phyloP scores from a whole-genome alignment of 2,329 filamentous ascomycete genomes.

The Endocalyx cinctus region DNA sequence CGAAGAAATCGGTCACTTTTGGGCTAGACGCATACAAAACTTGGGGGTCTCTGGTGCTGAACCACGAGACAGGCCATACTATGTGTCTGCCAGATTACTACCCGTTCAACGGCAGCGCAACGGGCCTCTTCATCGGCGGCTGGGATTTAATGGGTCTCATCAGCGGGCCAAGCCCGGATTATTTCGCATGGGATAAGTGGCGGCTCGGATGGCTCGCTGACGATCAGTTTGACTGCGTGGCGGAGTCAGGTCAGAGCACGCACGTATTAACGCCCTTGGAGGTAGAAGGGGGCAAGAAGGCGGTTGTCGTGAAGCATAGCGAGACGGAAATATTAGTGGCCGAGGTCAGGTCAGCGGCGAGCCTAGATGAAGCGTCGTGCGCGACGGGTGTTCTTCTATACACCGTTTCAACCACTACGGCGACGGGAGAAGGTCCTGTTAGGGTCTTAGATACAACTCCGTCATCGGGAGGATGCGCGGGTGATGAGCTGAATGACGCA shows the following conservation, averaged over 20 bases:
- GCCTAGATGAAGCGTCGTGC: constrained; percentile 23
- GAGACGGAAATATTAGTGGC: constrained; percentile 24
- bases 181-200: constrained; percentile 36
- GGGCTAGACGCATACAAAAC: constrained; percentile 25
- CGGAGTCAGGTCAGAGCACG: constrained; percentile 16
- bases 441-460: constrained; percentile 29
- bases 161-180: constrained; percentile 29
- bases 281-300: constrained; percentile 16
- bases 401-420: constrained; percentile 24
- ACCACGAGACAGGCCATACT: constrained; percentile 34
- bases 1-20: constrained; percentile 28
- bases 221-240: constrained; percentile 27
- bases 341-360: constrained; percentile 22
- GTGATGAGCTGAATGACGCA: constrained; percentile 27
- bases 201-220: constrained; percentile 32
- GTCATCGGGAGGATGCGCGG: constrained; percentile 22
- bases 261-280: constrained; percentile 23
- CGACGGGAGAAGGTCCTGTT: constrained; percentile 26
- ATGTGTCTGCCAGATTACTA: constrained; percentile 35
- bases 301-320: constrained; percentile 23
- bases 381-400: constrained; percentile 31
- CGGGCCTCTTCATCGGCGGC: constrained; percentile 28
- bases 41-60: constrained; percentile 30
- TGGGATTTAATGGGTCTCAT: constrained; percentile 34
- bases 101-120: constrained; percentile 21